phyloP scores from a whole-genome alignment of 2,329 filamentous ascomycete genomes.

The Trichoderma cornu-damae region DNA sequence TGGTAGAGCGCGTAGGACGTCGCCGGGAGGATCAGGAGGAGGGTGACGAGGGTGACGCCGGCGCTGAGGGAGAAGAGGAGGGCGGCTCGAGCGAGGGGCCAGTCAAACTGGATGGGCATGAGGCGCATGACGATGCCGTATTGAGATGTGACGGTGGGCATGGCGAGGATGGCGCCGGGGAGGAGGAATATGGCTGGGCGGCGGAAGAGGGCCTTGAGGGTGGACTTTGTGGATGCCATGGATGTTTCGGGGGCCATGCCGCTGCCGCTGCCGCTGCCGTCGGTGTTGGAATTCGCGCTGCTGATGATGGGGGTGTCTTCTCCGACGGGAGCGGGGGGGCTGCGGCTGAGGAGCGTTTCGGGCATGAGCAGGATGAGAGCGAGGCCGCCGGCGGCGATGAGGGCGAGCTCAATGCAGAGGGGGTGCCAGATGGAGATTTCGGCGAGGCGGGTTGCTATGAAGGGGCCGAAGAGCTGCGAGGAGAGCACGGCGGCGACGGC shows the following conservation, averaged over 20 bases:
- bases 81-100: conserved; percentile 23
- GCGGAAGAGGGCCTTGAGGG: conserved; percentile 21
- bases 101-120: conserved; percentile 27
- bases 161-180: conserved; percentile 24
- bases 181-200: conserved; percentile 24
- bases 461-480: conserved; percentile 22
- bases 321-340: neutral
- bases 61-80: conserved; percentile 25
- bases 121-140: conserved; percentile 24
- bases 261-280: neutral
- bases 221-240: neutral
- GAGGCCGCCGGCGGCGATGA: conserved; percentile 21
- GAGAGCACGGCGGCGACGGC: conserved; percentile 24
- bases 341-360: conserved; percentile 21
- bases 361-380: conserved; percentile 22
- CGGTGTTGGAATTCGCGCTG: too few species aligned
- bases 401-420: conserved; percentile 22
- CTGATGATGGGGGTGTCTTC: neutral
- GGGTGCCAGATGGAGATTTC: conserved; percentile 22
- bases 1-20: conserved; percentile 19
- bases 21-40: conserved; percentile 24
- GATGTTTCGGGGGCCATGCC: neutral
- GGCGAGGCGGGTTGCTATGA: conserved; percentile 22
- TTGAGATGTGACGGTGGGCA: conserved; percentile 24
- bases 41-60: conserved; percentile 23